phyloP scores from a whole-genome alignment of 192 early-diverging fungal genomes.

The Coemansia sp. region DNA sequence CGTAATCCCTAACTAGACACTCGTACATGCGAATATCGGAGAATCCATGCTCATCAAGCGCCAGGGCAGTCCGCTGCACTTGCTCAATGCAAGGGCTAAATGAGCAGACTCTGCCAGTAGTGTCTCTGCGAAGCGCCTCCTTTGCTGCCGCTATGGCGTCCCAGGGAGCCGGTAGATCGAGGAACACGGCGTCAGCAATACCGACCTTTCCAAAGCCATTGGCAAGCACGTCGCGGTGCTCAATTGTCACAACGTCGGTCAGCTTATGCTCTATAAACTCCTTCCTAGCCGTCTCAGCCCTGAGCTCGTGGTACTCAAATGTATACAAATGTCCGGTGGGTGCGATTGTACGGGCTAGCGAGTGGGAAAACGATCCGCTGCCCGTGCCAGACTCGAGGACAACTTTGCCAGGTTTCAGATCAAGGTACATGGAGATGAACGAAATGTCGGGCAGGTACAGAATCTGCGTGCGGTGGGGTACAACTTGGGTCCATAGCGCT shows the following conservation, averaged over 20 bases:
- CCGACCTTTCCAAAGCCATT: conserved; percentile 75
- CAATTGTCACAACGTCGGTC: conserved; percentile 62
- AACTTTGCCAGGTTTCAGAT: conserved; percentile 78
- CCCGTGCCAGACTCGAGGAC: conserved; percentile 95
- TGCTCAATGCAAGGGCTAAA: conserved; percentile 98
- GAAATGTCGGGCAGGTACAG: conserved; percentile 95
- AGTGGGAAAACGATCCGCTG: conserved; percentile 97
- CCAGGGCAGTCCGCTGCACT: conserved; percentile 74
- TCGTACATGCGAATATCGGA: conserved; percentile 94
- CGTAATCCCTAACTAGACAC: conserved; percentile 78
- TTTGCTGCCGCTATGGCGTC: conserved; percentile 86
- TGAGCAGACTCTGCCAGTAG: conserved; percentile 84
- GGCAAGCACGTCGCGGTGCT: conserved; percentile 77
- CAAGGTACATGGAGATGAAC: conserved; percentile 76
- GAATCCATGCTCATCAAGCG: conserved; percentile 80
- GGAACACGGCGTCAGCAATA: conserved; percentile 84
- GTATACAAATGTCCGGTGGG: conserved; percentile 88
- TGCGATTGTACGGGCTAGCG: conserved; percentile 82
- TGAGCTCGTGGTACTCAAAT: conserved; percentile 89
- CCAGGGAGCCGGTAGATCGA: conserved; percentile 97
- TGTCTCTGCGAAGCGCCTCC: conserved; percentile 73
- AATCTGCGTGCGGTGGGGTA: conserved; percentile 97
- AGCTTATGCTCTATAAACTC: conserved; percentile 84
- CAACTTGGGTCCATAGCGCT: conserved; percentile 88
- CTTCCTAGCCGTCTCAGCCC: conserved; percentile 61